Percentiles rank a stretch among this genome's conserved stretches.
Conservation (phyloP, 2,329 filamentous ascomycete genomes). For the Colletotrichum nymphaeae region DNA sequence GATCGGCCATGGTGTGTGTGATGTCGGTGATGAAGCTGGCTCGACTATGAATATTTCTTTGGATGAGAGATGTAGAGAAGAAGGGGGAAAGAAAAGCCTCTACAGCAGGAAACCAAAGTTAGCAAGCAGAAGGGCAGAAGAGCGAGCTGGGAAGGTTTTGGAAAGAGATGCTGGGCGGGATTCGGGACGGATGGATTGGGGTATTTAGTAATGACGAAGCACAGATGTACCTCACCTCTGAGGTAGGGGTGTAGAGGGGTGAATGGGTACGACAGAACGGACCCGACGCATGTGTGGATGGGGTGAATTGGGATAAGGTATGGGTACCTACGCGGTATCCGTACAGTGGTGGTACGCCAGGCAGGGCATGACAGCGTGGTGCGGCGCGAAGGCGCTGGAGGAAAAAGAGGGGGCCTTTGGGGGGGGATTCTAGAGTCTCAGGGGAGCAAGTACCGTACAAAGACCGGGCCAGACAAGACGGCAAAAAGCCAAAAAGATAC, state of each 20-base stretch:
- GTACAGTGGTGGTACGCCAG: neutral
- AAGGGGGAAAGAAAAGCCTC: constrained; percentile 1
- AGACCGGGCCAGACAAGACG: constrained; percentile 7
- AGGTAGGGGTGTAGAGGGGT: constrained; percentile 33
- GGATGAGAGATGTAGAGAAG: neutral
- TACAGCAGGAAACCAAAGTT: constrained; percentile 30
- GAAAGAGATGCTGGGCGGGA: constrained; percentile 29
- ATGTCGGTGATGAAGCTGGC: constrained; percentile 9
- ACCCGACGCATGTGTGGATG: constrained; percentile 3
- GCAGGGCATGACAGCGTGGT: neutral
- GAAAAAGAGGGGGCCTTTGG: neutral
- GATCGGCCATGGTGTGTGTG: constrained; percentile 39
- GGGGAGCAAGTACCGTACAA: neutral
- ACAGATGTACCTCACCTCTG: constrained; percentile 26
- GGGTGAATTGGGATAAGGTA: constrained; percentile 12
- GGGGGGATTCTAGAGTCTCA: neutral
- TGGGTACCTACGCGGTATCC: neutral
- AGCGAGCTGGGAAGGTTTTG: constrained; percentile 34
- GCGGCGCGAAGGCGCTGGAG: neutral
- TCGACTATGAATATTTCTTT: constrained; percentile 8
- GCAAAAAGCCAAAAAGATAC: constrained; percentile 14
- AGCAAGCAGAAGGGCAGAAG: constrained; percentile 30
- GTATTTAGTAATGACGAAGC: constrained; percentile 38
- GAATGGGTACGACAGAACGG: constrained; percentile 20
- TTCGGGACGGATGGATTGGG: constrained; percentile 37